Percentiles rank a stretch among this genome's conserved stretches.
Conservation (phyloP, 2,329 filamentous ascomycete genomes). For the Didymellaceae sp. region DNA sequence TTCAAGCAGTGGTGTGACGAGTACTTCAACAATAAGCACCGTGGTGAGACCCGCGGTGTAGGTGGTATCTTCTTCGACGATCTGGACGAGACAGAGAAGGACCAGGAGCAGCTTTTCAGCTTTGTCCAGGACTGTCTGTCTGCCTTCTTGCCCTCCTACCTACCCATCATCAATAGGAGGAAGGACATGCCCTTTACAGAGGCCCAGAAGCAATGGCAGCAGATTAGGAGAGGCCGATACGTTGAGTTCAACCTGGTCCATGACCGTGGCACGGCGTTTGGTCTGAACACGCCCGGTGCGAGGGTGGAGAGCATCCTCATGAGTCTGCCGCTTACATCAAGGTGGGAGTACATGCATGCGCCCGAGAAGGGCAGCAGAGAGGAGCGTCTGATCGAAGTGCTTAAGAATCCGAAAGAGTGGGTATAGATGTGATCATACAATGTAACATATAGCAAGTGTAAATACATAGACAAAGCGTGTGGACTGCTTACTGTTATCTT, state of each 20-base stretch:
- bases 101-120: conserved; percentile 86
- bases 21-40: conserved; percentile 95
- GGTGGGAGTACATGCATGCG: conserved; percentile 95
- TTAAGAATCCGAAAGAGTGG: conserved; percentile 69
- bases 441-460: conserved; percentile 5
- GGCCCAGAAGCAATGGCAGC: conserved; percentile 94
- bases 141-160: conserved; percentile 87
- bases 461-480: background rate
- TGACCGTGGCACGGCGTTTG: conserved; percentile 93
- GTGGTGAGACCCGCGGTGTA: conserved; percentile 82
- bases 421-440: conserved; percentile 34
- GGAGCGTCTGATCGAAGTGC: conserved; percentile 76
- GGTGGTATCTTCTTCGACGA: conserved; percentile 99
- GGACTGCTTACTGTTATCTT: background rate
- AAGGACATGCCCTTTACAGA: conserved; percentile 92
- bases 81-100: conserved; percentile 83
- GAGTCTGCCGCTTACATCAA: conserved; percentile 90
- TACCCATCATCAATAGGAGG: conserved; percentile 85
- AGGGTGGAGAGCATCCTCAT: conserved; percentile 96
- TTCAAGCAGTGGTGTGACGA: conserved; percentile 99
- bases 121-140: conserved; percentile 86
- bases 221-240: conserved; percentile 90
- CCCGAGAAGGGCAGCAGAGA: conserved; percentile 78
- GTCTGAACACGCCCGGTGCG: conserved; percentile 88
- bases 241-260: conserved; percentile 99